These are phyloP conservation scores for Hymenoscyphus fructigenus DNA, from an alignment of 2,329 filamentous ascomycete species.

Conservation along the genomic window DNA sequence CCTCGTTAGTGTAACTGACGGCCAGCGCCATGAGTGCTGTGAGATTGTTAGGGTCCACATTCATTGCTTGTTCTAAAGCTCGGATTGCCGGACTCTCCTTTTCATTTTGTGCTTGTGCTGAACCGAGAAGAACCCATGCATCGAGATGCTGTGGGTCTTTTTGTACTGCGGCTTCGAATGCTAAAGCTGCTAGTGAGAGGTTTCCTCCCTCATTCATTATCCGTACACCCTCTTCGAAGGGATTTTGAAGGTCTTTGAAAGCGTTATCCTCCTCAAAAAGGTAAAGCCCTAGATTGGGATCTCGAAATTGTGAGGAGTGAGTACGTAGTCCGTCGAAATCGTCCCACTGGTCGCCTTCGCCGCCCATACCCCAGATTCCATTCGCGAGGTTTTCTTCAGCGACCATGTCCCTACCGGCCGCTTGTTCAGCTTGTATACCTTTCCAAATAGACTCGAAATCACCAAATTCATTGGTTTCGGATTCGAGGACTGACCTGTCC, in stretches of 20 bases:
- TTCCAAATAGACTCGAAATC: constrained; percentile 90
- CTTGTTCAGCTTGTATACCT: constrained; percentile 76
- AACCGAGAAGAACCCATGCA: constrained; percentile 90
- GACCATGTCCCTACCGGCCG: constrained; percentile 67
- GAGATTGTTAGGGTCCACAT: constrained; percentile 82
- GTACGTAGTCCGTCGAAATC: constrained; percentile 69
- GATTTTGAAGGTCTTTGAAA: constrained; percentile 76
- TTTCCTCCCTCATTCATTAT: constrained; percentile 95
- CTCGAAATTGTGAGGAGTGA: constrained; percentile 61
- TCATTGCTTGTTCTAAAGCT: constrained; percentile 86
- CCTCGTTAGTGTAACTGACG: constrained; percentile 97
- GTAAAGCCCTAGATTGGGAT: constrained; percentile 83
- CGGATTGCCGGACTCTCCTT: constrained; percentile 96
- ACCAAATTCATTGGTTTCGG: constrained; percentile 74
- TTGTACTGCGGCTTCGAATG: constrained; percentile 93
- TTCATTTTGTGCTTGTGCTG: constrained; percentile 95
- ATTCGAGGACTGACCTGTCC: constrained; percentile 76
- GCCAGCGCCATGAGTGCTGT: constrained; percentile 92
- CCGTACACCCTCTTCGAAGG: constrained; percentile 88
- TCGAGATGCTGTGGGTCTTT: constrained; percentile 84
- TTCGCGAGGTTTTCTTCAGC: constrained; percentile 57
- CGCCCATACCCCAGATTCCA: constrained; percentile 52
- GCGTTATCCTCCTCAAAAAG: constrained; percentile 94
- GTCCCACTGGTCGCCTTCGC: constrained; percentile 79
- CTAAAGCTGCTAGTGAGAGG: constrained; percentile 85